A percentile compares a stretch with the other conserved stretches of the same genome.
phyloP scores from a whole-genome alignment of 1,284 basidiomycete genomes.

The Sporisorium exsertum region DNA sequence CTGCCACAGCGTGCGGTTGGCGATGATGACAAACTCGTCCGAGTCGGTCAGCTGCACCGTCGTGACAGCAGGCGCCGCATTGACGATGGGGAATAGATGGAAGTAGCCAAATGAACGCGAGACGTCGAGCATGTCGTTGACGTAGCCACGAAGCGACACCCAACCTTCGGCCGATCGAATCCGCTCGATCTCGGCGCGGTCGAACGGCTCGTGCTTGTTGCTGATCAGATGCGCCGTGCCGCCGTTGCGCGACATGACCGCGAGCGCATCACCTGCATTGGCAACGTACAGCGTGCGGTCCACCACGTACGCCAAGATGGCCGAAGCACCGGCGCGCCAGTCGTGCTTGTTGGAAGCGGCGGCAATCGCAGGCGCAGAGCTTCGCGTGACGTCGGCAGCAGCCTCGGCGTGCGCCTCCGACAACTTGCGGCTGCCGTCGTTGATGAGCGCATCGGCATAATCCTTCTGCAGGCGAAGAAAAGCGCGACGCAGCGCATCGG shows the following conservation, averaged over 20 bases:
- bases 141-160: constrained; percentile 91
- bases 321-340: constrained; percentile 75
- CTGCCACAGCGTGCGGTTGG: constrained; percentile 93
- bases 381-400: constrained; percentile 34
- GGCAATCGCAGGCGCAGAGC: constrained; percentile 49
- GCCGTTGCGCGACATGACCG: constrained; percentile 83
- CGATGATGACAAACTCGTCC: constrained; percentile 97
- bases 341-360: constrained; percentile 56
- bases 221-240: constrained; percentile 83
- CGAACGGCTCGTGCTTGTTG: constrained; percentile 88
- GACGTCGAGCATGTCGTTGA: constrained; percentile 91
- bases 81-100: constrained; percentile 89
- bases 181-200: constrained; percentile 83
- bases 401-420: constrained; percentile 51
- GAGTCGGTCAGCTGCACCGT: constrained; percentile 80
- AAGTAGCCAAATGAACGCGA: constrained; percentile 95
- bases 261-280: constrained; percentile 89
- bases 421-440: constrained; percentile 54
- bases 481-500: constrained; percentile 60
- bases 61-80: constrained; percentile 84
- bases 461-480: constrained; percentile 66
- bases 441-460: constrained; percentile 64
- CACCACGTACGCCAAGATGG: constrained; percentile 86
- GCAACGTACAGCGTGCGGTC: constrained; percentile 87
- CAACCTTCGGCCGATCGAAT: constrained; percentile 94